Evolutionary conservation across 305 asterid genomes (phyloP).

Genomic region (Fraxinus albicans): DNA sequence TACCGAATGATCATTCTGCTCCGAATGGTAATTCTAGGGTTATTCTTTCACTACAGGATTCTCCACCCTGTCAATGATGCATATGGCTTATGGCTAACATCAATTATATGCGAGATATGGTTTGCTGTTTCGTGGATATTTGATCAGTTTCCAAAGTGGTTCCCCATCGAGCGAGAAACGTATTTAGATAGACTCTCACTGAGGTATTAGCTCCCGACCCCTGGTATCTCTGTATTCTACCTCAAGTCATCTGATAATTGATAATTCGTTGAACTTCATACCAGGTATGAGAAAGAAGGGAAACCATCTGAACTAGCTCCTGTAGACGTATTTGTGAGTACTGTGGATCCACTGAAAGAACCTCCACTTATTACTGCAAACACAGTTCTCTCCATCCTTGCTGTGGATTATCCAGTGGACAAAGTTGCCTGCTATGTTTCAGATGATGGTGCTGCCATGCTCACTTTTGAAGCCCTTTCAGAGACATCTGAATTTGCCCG

Average conservation of each 20-base stretch:
- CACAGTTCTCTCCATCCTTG: constrained; percentile 92
- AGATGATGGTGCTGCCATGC: constrained; percentile 99
- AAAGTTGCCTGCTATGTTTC: constrained; percentile 96
- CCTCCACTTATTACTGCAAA: constrained; percentile 99
- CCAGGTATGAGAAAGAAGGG: constrained; percentile 94
- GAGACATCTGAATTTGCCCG: constrained; percentile 97
- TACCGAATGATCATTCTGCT: constrained; percentile 77
- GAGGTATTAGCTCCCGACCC: constrained; percentile 44
- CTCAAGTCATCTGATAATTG: neutral
- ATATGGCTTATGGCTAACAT: constrained; percentile 87
- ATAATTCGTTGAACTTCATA: constrained; percentile 21
- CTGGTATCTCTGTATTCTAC: neutral
- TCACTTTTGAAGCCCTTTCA: constrained; percentile 93
- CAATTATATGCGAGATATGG: constrained; percentile 96
- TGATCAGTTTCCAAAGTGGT: constrained; percentile 95
- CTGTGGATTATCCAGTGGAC: constrained; percentile 93
- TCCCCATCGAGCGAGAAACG: constrained; percentile 81
- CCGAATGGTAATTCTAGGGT: constrained; percentile 73
- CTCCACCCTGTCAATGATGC: constrained; percentile 90
- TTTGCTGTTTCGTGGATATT: constrained; percentile 95
- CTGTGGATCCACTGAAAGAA: constrained; percentile 97
- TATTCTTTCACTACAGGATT: constrained; percentile 89
- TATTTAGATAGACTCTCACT: constrained; percentile 87
- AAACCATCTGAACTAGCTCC: constrained; percentile 81
- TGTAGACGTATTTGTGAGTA: constrained; percentile 85